A percentile compares a stretch with the other conserved stretches of the same genome.
These are phyloP conservation scores for Penicillium turbatum DNA, from an alignment of 495 filamentous ascomycete species.

Conservation along the genomic window DNA sequence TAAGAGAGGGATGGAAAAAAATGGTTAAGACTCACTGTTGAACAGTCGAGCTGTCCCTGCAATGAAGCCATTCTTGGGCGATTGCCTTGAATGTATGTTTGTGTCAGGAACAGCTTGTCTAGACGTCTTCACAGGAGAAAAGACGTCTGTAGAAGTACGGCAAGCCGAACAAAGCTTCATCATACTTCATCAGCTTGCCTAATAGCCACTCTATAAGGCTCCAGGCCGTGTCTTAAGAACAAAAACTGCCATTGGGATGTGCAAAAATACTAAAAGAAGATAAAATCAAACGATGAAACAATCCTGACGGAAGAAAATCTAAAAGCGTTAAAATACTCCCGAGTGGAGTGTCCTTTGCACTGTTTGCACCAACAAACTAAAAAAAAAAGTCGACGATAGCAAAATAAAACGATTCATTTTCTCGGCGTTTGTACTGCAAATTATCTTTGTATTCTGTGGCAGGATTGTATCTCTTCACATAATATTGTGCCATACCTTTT, in stretches of 20 bases:
- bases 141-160: neutral
- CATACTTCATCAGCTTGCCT: neutral
- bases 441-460: neutral
- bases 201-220: no score
- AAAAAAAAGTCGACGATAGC: conserved; percentile 23
- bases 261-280: neutral
- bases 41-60: neutral
- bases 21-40: neutral
- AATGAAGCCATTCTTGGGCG: neutral
- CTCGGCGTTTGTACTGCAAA: neutral
- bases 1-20: conserved; percentile 17
- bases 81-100: neutral
- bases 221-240: no score
- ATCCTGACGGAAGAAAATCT: conserved; percentile 6
- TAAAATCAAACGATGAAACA: neutral
- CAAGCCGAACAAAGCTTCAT: conserved; percentile 2
- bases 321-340: conserved; percentile 15
- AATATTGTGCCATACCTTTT: neutral
- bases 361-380: conserved; percentile 31
- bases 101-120: neutral
- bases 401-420: conserved; percentile 13
- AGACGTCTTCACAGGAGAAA: neutral
- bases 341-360: conserved; percentile 25
- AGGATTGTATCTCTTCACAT: neutral
- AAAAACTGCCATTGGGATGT: neutral